Percentiles rank a stretch among this genome's conserved stretches.
These are phyloP conservation scores for Dictyostelium firmibasis DNA, from an alignment of 78 protist species.

Conservation along the genomic window DNA sequence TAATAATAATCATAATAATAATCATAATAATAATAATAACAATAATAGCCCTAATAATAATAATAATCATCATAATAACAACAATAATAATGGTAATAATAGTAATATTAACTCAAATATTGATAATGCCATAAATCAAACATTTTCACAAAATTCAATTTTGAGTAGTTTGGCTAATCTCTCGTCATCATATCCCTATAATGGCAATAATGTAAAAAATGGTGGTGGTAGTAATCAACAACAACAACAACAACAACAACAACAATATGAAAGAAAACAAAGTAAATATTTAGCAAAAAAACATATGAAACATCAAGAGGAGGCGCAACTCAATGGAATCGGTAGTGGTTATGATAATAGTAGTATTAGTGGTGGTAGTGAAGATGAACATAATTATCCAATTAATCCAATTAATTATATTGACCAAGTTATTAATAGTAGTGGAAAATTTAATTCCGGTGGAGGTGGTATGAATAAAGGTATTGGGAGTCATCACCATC, in stretches of 20 bases:
- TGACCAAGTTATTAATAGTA: background rate
- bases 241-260: background rate
- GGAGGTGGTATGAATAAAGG: background rate
- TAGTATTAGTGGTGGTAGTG: conserved; percentile 5
- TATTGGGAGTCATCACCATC: background rate
- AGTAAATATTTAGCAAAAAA: background rate
- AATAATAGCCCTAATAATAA: background rate
- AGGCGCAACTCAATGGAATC: background rate
- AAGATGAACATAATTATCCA: conserved; percentile 1
- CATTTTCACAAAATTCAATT: background rate
- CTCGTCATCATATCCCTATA: background rate
- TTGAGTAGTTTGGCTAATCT: conserved; percentile 7
- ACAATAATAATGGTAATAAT: background rate
- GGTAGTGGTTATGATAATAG: background rate
- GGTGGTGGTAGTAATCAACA: background rate
- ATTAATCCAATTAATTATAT: background rate
- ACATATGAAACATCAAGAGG: background rate
- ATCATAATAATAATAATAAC: background rate
- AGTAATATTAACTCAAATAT: background rate
- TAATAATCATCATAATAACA: background rate
- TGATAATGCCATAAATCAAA: background rate
- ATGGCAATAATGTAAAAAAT: background rate
- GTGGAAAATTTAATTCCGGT: background rate
- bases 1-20: background rate
- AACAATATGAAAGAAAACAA: background rate